Base-by-base conservation (phyloP, 2,329 filamentous ascomycete genomes). In the Parasarocladium wereldwijsianum region DNA sequence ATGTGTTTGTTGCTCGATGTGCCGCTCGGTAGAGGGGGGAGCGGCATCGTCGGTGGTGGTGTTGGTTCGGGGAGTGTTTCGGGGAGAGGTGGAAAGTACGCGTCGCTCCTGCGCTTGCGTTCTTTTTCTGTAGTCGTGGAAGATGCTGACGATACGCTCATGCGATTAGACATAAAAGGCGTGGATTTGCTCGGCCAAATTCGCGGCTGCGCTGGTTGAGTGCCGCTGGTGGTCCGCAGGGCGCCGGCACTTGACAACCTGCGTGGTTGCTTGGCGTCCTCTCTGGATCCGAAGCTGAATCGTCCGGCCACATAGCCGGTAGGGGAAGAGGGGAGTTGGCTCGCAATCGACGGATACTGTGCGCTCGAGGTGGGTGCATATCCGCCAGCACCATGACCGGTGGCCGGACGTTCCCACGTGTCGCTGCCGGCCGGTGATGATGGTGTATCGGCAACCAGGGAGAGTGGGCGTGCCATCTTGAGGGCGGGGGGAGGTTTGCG, bases 381-480 rank as follows among this genome's bases (percentile, higher is more conserved):
- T 8, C 9, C 14, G 6, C 34, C 12, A 9, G 34, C 34, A 15
- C 31, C 32, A 25, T 47, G 39, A 10, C 38, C 36, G 7, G 41
- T 53, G 6, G 44, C 44, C 13, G 51, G 48, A 12, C 50, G 40
- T 15, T 47, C 41, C 2, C 45, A 38, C 8, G 43, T 35, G 8
- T 43, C 43, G 9, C 39, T n/a, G n/a, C n/a, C n/a, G n/a, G n/a
- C 33, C 13, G 34, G 38, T 2, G 63, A 62, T 0, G 66, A 66
- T 0, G 64, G 64, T 26, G 66, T 58, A 34, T 72, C 67, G 30
- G 60, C 47, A 3, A 71, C 64, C 26, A 66, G 58, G 2, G 67
- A 72, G 8, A 71, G 46, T 2, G 66, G 64, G 5, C 65, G 56
- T 2, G 64, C 58, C 34, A 62, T 55, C 16, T 56, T 47, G 22